A percentile compares a stretch with the other conserved stretches of the same genome.
Conservation (phyloP, 2,329 filamentous ascomycete species). For the Blastomyces silverae region DNA sequence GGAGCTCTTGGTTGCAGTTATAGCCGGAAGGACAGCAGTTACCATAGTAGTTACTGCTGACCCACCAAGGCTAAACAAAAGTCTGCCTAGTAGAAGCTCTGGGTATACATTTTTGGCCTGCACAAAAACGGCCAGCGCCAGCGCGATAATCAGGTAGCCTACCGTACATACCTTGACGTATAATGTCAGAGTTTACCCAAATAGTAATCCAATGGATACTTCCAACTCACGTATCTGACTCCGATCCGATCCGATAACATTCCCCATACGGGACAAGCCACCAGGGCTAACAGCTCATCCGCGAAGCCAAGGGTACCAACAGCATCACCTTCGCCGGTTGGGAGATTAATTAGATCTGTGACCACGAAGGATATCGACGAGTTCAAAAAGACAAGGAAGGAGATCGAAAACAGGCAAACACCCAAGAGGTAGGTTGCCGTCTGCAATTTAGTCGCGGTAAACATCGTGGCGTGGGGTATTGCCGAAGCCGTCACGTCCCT, state of each 20-base stretch:
- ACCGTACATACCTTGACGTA: conserved; percentile 51
- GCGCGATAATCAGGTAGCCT: conserved; percentile 74
- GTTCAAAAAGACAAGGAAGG: conserved; percentile 61
- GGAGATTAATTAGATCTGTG: conserved; percentile 54
- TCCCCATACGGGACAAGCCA: conserved; percentile 47
- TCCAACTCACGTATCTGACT: conserved; percentile 40
- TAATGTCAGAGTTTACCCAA: conserved; percentile 15
- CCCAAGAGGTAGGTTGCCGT: conserved; percentile 55
- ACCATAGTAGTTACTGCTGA: conserved; percentile 98
- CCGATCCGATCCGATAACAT: conserved; percentile 45
- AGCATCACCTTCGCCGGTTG: conserved; percentile 52
- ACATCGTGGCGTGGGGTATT: conserved; percentile 27
- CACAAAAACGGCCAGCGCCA: conserved; percentile 72
- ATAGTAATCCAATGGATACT: conserved; percentile 3
- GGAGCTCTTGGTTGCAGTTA: conserved; percentile 38
- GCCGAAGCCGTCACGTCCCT: not conserved
- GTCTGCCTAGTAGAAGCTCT: conserved; percentile 71
- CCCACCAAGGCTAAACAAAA: conserved; percentile 84
- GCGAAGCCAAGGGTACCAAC: conserved; percentile 51
- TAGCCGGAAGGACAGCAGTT: conserved; percentile 78
- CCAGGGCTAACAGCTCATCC: conserved; percentile 44
- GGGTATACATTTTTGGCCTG: conserved; percentile 84
- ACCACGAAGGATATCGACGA: conserved; percentile 59
- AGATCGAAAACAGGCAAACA: conserved; percentile 59
- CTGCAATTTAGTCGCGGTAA: conserved; percentile 54